A percentile compares a stretch with the other conserved stretches of the same genome.
These are phyloP conservation scores for Colletotrichum endophyticum DNA, from an alignment of 2,329 filamentous ascomycete genomes.

Conservation along the genomic window DNA sequence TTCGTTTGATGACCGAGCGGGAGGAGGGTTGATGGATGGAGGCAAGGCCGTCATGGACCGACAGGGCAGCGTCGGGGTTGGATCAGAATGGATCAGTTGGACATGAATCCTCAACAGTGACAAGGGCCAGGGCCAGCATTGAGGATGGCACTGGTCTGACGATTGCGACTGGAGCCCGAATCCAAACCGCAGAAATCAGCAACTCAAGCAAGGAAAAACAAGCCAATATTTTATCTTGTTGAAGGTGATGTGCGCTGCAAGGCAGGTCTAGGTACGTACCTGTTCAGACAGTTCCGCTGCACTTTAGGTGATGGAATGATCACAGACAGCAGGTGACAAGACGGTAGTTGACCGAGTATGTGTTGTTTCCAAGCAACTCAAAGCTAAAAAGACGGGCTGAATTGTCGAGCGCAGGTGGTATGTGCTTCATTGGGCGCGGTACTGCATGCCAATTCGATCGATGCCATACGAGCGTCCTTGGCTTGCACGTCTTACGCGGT, in stretches of 20 bases:
- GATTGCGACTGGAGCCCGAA: background rate
- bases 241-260: background rate
- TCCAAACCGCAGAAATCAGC: background rate
- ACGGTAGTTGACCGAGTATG: constrained; percentile 9
- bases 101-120: background rate
- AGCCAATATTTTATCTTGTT: background rate
- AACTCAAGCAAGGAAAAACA: background rate
- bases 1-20: constrained; percentile 13
- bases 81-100: background rate
- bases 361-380: background rate
- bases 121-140: background rate
- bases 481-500: background rate
- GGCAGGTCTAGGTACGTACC: background rate
- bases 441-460: background rate
- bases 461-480: background rate
- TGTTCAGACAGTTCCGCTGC: background rate
- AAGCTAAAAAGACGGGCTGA: background rate
- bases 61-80: background rate
- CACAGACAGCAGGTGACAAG: background rate
- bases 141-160: background rate
- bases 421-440: background rate
- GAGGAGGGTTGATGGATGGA: background rate
- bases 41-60: background rate
- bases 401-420: background rate
- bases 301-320: background rate